A percentile compares a stretch with the other conserved stretches of the same genome.
Conservation (phyloP, 179 eudicot species). For the Silene noctiflora region DNA sequence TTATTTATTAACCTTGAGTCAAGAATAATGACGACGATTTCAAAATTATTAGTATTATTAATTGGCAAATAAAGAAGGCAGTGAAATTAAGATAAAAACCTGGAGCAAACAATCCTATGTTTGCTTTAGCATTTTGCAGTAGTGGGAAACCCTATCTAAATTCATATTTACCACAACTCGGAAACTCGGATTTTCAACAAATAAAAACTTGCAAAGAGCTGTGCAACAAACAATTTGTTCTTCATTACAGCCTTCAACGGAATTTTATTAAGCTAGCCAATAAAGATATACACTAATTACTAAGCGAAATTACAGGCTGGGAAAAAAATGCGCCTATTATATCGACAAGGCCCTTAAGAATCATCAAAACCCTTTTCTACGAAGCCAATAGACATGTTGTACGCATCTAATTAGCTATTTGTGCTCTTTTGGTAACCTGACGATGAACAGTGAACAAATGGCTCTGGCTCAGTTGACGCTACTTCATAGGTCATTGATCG, state of each 20-base stretch:
- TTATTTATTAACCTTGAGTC: too few relatives aligned
- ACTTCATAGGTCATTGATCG: constrained; percentile 5
- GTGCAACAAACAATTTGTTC: not conserved
- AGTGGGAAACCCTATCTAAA: not conserved
- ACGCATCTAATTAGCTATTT: constrained; percentile 14
- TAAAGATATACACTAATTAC: constrained; percentile 20
- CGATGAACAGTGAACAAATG: constrained; percentile 17
- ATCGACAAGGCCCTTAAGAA: constrained; percentile 20
- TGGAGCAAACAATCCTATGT: too few relatives aligned
- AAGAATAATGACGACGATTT: too few relatives aligned
- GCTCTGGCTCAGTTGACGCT: constrained; percentile 9
- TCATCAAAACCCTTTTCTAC: constrained; percentile 20
- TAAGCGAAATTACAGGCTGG: constrained; percentile 14
- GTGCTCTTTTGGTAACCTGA: not conserved
- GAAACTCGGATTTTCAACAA: not conserved
- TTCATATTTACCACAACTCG: not conserved
- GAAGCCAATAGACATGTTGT: constrained; percentile 9
- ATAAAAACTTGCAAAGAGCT: constrained; percentile 2
- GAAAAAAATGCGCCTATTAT: constrained; percentile 25
- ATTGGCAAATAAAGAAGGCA: too few relatives aligned
- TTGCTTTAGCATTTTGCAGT: not conserved
- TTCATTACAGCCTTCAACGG: not conserved
- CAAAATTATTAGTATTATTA: too few relatives aligned
- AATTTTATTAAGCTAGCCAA: constrained; percentile 11
- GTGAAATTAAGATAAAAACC: too few relatives aligned